phyloP scores from a whole-genome alignment of 2,329 filamentous ascomycete species.

The Ceratocystis papillata region DNA sequence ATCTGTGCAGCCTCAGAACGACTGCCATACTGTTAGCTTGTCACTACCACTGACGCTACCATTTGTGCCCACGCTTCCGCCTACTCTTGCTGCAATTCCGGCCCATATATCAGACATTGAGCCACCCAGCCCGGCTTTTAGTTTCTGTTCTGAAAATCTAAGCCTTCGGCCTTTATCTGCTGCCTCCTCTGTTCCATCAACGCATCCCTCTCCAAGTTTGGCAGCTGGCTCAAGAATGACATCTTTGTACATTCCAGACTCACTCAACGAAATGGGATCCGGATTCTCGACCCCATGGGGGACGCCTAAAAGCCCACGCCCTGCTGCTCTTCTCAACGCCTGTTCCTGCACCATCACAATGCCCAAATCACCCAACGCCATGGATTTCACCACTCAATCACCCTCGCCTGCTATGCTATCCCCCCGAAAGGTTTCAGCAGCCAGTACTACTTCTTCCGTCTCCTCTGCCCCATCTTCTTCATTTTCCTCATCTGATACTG shows the following conservation, averaged over 20 bases:
- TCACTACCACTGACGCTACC: background rate
- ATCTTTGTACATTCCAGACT: constrained; percentile 10
- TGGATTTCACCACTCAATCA: background rate
- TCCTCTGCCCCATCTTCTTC: background rate
- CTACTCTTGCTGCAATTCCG: background rate
- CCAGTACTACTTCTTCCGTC: background rate
- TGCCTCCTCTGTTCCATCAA: constrained; percentile 6
- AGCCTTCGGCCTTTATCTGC: background rate
- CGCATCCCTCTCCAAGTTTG: constrained; percentile 12
- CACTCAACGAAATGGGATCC: constrained; percentile 5
- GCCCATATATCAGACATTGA: constrained; percentile 4
- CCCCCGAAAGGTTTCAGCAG: background rate
- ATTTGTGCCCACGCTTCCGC: background rate
- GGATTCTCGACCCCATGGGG: background rate
- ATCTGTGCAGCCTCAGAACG: constrained; percentile 7
- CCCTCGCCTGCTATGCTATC: background rate
- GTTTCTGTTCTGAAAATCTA: constrained; percentile 21
- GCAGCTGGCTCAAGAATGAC: constrained; percentile 2
- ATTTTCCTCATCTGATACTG: background rate
- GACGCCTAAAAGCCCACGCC: background rate
- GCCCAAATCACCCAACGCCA: background rate
- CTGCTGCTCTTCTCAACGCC: background rate
- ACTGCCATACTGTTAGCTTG: background rate
- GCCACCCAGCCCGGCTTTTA: constrained; percentile 21
- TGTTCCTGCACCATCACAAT: background rate